Evolutionary conservation across 2,329 filamentous ascomycete genomes (phyloP), one percentile per base, ranked within the genome.

Genomic region (Ophiostoma ulmi): DNA sequence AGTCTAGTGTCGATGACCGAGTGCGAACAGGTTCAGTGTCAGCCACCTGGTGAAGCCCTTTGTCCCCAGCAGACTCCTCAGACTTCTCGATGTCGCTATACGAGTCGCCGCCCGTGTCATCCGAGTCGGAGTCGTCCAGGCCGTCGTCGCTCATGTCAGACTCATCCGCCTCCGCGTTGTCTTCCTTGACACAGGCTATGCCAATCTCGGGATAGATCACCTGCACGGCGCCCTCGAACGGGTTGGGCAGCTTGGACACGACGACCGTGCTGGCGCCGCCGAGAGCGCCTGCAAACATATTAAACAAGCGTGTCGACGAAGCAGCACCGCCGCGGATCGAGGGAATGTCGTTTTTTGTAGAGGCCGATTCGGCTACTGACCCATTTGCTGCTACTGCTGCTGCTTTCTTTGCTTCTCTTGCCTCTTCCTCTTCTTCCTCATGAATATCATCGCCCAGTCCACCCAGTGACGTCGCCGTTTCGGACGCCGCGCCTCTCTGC

Each of bases 231-330:
- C 76, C 77, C 4, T 71, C 71, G 41, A 80, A 77, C 13, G 75
- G 75, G 39, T 73, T 77, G 5, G 80, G 78, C 11, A 84, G 73
- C 44, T 79, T 77, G 26, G 76, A 78, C 14, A 82, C 79, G 2
- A 85, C 80, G 5, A 81, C 81, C 0, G 83, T 83, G 17, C 82
- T 82, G 10, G 86, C 86, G 5, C 80, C 80, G 5, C 81, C 83
- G 38, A 88, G 80, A 20, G 86, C 86, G 5, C 80, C 80, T 3
- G 81, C 83, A 52, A 88, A 83, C 77, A 88, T 85, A 36, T 83
- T 84, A 74, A 87, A 88, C 3, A 88, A 78, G 70, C 74, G 76
- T 70, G 76, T 80, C 35, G 77, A 83, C 20, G 67, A 70, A 5
- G 66, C 52, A 5, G 78, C 76, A 52, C 80, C 69, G 14, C 48